Evolutionary conservation across 352 stramenopile species (phyloP), one percentile per base, ranked within the genome.

Genomic region (Phytophthora aleatoria): DNA sequence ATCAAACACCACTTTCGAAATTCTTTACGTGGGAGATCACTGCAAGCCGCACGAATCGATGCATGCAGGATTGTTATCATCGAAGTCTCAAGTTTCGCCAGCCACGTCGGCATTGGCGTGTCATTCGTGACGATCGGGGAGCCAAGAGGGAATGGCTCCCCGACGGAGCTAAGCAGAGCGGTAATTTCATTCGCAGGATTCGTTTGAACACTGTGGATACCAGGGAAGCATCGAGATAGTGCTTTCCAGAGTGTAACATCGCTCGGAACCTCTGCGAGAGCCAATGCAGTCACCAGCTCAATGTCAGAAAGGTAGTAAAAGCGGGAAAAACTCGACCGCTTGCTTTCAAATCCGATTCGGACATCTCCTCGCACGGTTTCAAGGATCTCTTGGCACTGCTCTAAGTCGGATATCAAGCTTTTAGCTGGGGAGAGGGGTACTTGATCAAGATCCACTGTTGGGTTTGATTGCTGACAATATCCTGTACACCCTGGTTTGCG

Each of bases 1-100:
- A 91, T 63, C 5, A 91, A 44, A 38, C 79, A 91, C 86, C 86
- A 94, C 35, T 94, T 94, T 0, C 83, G 82, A 59, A 94, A 94
- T 30, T 92, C 86, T 57, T 94, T 93, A 4, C 83, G 76, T 16
- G 69, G 57, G n/a, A 81, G 63, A 59, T 94, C 86, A 10, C 68
- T 86, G 11, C 85, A 71, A 13, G 86, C 76, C 2, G 81, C 81
- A 3, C 84, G 80, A 5, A 87, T 76, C 5, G 74, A 87, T 4
- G 85, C 86, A 35, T 94, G 84, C 1, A 94, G 38, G 3, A 90
- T 87, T 41, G 82, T 92, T 31, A 62, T 61, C 66, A 91, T 88
- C 0, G 78, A 63, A 0, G 71, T 64, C 39, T 94, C 86, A n/a
- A 94, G 42, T 44, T 89, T 90, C 5, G 33, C 15, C 9, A 94